Evolutionary conservation across 2,329 filamentous ascomycete genomes (phyloP).

Genomic region (Hypoxylon sp.): DNA sequence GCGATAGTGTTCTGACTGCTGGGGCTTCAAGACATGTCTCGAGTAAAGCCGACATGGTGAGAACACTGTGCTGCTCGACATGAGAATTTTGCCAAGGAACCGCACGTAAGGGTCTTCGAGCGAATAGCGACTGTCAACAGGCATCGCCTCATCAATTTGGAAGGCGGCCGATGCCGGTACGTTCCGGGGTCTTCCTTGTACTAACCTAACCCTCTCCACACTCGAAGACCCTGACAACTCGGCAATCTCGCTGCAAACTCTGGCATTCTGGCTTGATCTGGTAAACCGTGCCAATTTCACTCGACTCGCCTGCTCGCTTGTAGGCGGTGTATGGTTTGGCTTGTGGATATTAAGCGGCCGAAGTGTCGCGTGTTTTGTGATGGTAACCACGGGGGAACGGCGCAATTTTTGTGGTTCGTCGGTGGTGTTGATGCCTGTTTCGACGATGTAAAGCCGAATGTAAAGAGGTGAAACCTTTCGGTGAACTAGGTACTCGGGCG

Average conservation of each 20-base stretch:
- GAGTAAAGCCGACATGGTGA: conserved; percentile 1
- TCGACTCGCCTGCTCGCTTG: too few species aligned
- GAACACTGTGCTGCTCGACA: conserved; percentile 18
- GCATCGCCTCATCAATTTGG: conserved; percentile 31
- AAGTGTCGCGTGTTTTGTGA: conserved; percentile 16
- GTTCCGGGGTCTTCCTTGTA: conserved; percentile 8
- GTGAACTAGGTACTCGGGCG: conserved; percentile 9
- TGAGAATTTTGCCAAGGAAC: conserved; percentile 28
- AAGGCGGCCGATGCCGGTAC: conserved; percentile 38
- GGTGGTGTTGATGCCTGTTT: not conserved
- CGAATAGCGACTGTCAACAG: conserved; percentile 16
- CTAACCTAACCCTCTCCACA: conserved; percentile 45
- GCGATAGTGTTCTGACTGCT: conserved; percentile 32
- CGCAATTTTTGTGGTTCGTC: conserved; percentile 8
- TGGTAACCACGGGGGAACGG: conserved; percentile 16
- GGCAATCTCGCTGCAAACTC: conserved; percentile 33
- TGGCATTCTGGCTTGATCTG: conserved; percentile 16
- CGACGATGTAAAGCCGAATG: conserved; percentile 5
- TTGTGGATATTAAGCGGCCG: conserved; percentile 12
- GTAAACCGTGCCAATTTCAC: conserved; percentile 19
- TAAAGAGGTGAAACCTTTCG: conserved; percentile 11
- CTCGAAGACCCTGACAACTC: conserved; percentile 28
- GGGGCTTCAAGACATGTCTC: conserved; percentile 15
- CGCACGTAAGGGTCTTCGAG: conserved; percentile 26
- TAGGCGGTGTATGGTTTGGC: conserved; percentile 29